Evolutionary conservation across 768 basidiomycete genomes (phyloP).

Genomic region (Candolleomyces eurysporus): DNA sequence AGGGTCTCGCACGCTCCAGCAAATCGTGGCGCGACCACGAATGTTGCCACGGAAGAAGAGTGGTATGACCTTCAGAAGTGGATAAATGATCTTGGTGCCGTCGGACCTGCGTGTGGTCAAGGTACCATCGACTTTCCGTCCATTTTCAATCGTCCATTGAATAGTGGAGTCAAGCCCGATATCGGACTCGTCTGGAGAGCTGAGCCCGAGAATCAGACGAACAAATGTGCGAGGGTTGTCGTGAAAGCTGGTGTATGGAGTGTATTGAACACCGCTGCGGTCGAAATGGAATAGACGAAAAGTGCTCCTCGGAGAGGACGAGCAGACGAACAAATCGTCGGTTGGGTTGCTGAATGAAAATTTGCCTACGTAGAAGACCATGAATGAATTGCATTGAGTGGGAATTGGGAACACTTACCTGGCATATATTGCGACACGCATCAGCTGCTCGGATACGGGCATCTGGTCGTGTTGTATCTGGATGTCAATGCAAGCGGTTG

Average conservation of each 20-base stretch:
- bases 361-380: background rate
- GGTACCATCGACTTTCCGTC: background rate
- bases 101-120: background rate
- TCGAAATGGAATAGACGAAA: background rate
- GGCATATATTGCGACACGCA: too few relatives aligned
- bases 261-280: background rate
- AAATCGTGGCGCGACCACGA: background rate
- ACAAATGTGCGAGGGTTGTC: background rate
- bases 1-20: background rate
- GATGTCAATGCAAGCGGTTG: too few relatives aligned
- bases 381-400: too few relatives aligned
- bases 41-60: background rate
- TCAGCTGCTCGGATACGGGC: too few relatives aligned
- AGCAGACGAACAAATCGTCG: background rate
- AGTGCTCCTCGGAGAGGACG: background rate
- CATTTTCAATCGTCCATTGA: background rate
- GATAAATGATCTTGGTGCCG: background rate
- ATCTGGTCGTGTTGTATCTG: too few relatives aligned
- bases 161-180: background rate
- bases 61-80: too few relatives aligned
- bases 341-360: conserved; percentile 2
- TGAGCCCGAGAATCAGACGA: background rate
- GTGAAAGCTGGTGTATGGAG: background rate
- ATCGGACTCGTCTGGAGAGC: background rate
- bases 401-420: too few relatives aligned